These are phyloP conservation scores for Leccinum colubrinum DNA, from an alignment of 1,284 basidiomycete species.

Conservation along the genomic window DNA sequence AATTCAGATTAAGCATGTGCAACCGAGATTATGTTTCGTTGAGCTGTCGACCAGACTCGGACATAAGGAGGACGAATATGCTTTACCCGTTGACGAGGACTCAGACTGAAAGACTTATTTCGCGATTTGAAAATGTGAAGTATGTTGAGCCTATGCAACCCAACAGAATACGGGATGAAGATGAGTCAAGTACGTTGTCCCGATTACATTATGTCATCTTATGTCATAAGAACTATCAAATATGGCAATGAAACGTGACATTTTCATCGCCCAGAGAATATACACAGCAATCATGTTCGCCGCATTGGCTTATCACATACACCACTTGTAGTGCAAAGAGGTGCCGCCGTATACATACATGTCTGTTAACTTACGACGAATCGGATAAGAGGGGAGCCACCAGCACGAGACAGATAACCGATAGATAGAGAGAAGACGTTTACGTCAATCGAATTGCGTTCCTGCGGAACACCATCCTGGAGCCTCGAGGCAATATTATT, in stretches of 20 bases:
- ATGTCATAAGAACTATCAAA: too few relatives aligned
- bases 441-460: slow-evolving; percentile 13
- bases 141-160: too few relatives aligned
- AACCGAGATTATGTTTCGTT: slow-evolving; percentile 40
- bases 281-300: background rate
- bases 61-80: slow-evolving; percentile 8
- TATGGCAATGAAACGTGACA: too few relatives aligned
- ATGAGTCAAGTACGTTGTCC: too few relatives aligned
- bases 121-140: too few relatives aligned
- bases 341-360: background rate
- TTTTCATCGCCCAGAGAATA: too few relatives aligned
- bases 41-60: slow-evolving; percentile 31
- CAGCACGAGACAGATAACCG: background rate
- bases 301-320: slow-evolving; percentile 12
- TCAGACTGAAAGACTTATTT: background rate
- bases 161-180: too few relatives aligned
- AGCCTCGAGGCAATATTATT: slow-evolving; percentile 16
- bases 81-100: slow-evolving; percentile 53
- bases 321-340: background rate
- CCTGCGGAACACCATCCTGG: slow-evolving; percentile 14
- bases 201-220: too few relatives aligned
- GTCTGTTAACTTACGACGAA: background rate
- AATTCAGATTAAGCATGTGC: slow-evolving; percentile 41
- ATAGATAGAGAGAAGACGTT: slow-evolving; percentile 16
- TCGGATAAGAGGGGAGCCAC: background rate